These are phyloP conservation scores for Ilex asprella DNA, from an alignment of 257 asterid genomes.

Conservation along the genomic window DNA sequence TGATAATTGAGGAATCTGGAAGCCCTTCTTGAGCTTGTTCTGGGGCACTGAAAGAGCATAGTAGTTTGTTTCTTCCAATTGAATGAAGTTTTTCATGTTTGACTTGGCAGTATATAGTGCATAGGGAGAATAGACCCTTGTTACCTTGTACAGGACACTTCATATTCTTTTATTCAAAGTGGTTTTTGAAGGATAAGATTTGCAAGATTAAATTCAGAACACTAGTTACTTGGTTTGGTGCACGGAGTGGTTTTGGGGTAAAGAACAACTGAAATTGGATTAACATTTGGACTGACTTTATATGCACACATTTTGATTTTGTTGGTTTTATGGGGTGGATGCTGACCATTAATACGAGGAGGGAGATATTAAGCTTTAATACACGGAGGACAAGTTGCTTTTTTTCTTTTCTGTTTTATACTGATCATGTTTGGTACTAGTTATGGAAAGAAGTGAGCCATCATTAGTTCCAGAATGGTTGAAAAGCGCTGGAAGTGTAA, in stretches of 20 bases:
- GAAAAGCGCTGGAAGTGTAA: constrained; percentile 53
- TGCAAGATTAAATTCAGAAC: constrained; percentile 9
- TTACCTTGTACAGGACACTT: constrained; percentile 21
- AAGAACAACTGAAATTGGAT: constrained; percentile 10
- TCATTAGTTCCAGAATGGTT: constrained; percentile 84
- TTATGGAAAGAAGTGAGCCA: constrained; percentile 90
- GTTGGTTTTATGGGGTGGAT: constrained; percentile 4
- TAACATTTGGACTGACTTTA: constrained; percentile 1
- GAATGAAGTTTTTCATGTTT: constrained; percentile 16
- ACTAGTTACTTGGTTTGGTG: constrained; percentile 3
- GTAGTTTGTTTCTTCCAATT: not conserved
- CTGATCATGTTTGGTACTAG: constrained; percentile 47
- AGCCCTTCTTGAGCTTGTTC: constrained; percentile 13
- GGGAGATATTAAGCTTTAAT: constrained; percentile 9
- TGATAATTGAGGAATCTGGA: constrained; percentile 18
- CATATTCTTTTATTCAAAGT: constrained; percentile 24
- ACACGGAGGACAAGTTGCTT: constrained; percentile 23
- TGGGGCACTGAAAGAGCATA: constrained; percentile 11
- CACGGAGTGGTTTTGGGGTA: not conserved
- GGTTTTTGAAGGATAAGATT: constrained; percentile 6
- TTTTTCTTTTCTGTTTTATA: constrained; percentile 18
- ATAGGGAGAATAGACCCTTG: constrained; percentile 19
- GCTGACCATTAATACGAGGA: not conserved
- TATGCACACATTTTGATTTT: not conserved
- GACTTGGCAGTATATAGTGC: constrained; percentile 20